Base-by-base conservation (phyloP, 2,329 filamentous ascomycete genomes). In the Xenosphaeropsis pyriputrescens region DNA sequence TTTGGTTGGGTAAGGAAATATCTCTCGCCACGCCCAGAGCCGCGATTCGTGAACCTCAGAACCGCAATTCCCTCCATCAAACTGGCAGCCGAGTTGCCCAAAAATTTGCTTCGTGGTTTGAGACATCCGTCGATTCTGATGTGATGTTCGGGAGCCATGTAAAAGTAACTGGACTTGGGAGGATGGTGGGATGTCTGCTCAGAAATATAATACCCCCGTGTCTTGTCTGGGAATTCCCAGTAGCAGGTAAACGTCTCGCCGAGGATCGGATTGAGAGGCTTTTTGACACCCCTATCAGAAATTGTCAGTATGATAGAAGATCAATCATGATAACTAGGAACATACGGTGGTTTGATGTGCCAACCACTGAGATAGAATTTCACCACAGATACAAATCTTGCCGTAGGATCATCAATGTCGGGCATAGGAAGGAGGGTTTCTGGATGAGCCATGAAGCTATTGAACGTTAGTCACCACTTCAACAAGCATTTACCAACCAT, bases 121-220 rank as follows among this genome's bases (percentile, higher is more conserved):
- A 98, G 67, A 4, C 85, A 93, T 15, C 91, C 91, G 52, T 98
- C 91, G 50, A 98, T 93, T 40, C 91, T 77, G 48, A 98, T 93
- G 54, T 93, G 67, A 54, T 96, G 85, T 39, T 93, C 78, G 2
- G 91, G 91, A 0, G 85, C 88, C 79, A 94, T 88, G 64, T 94
- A 98, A 59, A 98, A 98, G 65, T 98, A 98, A 61, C 86, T 94
- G 34, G 89, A 96, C 64, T 98, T 98, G 18, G 91, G 91, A 22
- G 91, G 91, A 55, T 98, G 91, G 57, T 98, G 91, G 18, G 88
- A 96, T 1, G 91, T 98, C 60, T 98, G 91, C 61, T 98, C 91
- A 35, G 89, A 78, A 49, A 98, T 85, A 63, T 98, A 98, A 64
- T 94, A 98, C 44, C 84, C 89, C 47, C 75, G 77, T 22, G 85